Evolutionary conservation across 768 basidiomycete genomes (phyloP), one percentile per base, ranked within the genome.

Genomic region (Russula earlei): DNA sequence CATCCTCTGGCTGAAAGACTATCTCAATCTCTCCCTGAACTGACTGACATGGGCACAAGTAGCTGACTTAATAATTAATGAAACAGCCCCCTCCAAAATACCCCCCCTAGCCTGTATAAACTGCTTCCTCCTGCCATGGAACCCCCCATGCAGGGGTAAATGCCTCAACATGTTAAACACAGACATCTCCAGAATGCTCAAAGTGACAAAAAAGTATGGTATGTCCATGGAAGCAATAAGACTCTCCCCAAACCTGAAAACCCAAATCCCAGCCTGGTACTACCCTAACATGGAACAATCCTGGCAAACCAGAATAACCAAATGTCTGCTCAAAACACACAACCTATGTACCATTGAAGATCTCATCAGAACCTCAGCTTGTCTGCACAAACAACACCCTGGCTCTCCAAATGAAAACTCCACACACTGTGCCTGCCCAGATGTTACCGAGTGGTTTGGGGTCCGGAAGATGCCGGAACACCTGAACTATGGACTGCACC

Each of bases 1-100:
- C 8, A 19, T 65, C 0, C 49, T 36, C 3, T 63, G 64, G 63
- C 10, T 62, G 0, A 56, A 48, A 22, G 15, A n/a, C 0, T 63
- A 62, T 55, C 63, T 65, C 0, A 42, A 61, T 43, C 14, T 55
- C 0, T 22, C 27, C 0, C 4, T 8, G 0, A 2, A 6, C 6
- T 0, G 47, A 52, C n/a, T 59, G 52, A 1, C 15, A 1, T 66
- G 65, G 65, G 65, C 65, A 0, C 59, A 15, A 37, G n/a, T 55
- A 0, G 36, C 51, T 0, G 64, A 66, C 20, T 5, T n/a, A 0
- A 24, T 64, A 0, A 25, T 63, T 6, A 40, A 54, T 14, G 15
- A 38, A 0, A 3, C 55, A 1, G 50, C 55, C 3, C 40, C 40
- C 20, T 10, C 3, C 1, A 20, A 12, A 5, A 33, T 5, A 10